A percentile compares a stretch with the other conserved stretches of the same genome.
phyloP scores from a whole-genome alignment of 352 stramenopile genomes.

The Globisporangium rhizosaccharum region DNA sequence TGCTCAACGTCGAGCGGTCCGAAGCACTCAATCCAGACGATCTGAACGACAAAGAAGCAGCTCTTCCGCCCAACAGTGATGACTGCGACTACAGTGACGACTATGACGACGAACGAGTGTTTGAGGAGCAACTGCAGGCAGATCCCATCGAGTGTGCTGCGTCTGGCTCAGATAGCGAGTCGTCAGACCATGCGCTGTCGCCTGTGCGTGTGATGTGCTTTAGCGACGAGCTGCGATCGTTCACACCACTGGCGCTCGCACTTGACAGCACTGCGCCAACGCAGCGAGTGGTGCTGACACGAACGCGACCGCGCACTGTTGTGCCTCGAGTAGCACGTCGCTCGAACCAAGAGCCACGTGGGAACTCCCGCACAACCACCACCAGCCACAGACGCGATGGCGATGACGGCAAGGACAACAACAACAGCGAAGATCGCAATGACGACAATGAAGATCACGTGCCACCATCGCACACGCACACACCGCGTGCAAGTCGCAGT shows the following conservation, averaged over 20 bases:
- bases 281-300: no score
- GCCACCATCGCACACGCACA: no score
- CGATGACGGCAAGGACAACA: background rate
- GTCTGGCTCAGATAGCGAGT: background rate
- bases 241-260: slow-evolving; percentile 1
- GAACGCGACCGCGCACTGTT: background rate
- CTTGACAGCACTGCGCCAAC: background rate
- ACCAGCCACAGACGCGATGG: background rate
- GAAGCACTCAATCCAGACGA: background rate
- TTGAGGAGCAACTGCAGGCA: background rate
- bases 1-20: slow-evolving; percentile 3
- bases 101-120: background rate
- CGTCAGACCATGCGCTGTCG: background rate
- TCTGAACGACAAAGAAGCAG: background rate
- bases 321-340: background rate
- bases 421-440: background rate
- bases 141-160: background rate
- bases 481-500: slow-evolving; percentile 14
- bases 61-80: background rate
- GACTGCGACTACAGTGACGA: background rate
- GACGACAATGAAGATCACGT: no score
- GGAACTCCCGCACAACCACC: background rate
- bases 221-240: slow-evolving; percentile 14
- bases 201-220: slow-evolving; percentile 12
- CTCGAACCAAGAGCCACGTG: background rate